Base-by-base conservation (phyloP, 2,329 filamentous ascomycete genomes). In the Dryadomyces quercus-mongolicae region DNA sequence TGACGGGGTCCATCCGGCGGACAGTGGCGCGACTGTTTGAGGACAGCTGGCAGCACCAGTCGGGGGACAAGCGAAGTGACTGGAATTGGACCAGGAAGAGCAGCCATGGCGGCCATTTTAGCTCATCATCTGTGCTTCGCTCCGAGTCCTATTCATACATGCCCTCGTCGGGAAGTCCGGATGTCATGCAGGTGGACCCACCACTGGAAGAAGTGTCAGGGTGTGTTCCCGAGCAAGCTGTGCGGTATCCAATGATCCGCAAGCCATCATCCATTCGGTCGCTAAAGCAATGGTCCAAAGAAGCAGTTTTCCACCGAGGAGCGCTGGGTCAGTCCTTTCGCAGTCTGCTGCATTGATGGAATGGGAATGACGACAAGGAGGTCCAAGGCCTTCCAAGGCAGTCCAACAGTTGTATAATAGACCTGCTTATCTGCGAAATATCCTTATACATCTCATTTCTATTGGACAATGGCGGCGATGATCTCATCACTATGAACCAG, bases 241-340 rank as follows among this genome's bases (percentile, higher is more conserved):
- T 12, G 8, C 36, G 64, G 18, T 59, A 7, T n/a, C 34, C 51
- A 2, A 16, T 60, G 13, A 57, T 60, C 20, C 56, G 56, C 2
- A 55, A 56, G 36, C 45, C 18, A 15, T 53, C 58, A 56, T 57
- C 54, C 13, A 60, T 55, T 12, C 67, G 65, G 56, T 62, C 68
- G 5, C 59, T 65, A 22, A 66, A 64, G 45, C 65, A 67, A 53
- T 71, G 70, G 71, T 60, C 64, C 22, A 69, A 64, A 55, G 65
- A 67, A 8, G 63, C 68, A 8, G 61, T 62, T 36, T 62, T 68
- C 53, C 71, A 70, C 58, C 66, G 65, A 46, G 68, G 68, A 13
- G 61, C 67, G 25, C 63, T 70, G 59, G 65, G 68, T 18, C 67
- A 70, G 55, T 68, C 71, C 9, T 65, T 74, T 53, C 70, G 72